Percentiles rank a stretch among this genome's conserved stretches.
phyloP scores from a whole-genome alignment of 176 grass and related monocot genomes.

The Elaeis guineensis region DNA sequence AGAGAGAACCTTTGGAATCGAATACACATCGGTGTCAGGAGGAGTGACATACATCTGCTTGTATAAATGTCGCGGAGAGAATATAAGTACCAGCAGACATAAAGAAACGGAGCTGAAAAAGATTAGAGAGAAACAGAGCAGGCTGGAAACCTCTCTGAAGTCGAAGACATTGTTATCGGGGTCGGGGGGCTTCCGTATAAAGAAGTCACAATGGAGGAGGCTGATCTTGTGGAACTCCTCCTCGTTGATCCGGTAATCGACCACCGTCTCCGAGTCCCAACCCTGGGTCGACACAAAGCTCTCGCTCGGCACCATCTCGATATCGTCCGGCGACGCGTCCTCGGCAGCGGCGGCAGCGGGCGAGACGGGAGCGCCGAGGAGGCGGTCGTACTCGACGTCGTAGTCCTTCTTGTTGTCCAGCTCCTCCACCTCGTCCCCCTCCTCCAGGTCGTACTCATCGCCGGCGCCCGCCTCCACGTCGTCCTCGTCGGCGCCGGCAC shows the following conservation, averaged over 20 bases:
- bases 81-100: not conserved
- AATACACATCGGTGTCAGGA: conserved; percentile 73
- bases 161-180: conserved; percentile 80
- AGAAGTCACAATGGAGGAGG: conserved; percentile 78
- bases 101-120: no score
- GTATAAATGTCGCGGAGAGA: conserved; percentile 18
- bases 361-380: conserved; percentile 30
- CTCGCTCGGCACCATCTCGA: conserved; percentile 52
- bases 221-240: conserved; percentile 90
- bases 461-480: conserved; percentile 32
- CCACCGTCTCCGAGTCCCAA: conserved; percentile 65
- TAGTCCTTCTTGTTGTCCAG: conserved; percentile 90
- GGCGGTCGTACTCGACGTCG: conserved; percentile 91
- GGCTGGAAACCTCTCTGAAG: conserved; percentile 59
- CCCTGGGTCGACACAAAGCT: conserved; percentile 76
- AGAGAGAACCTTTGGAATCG: conserved; percentile 75
- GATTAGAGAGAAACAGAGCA: no score
- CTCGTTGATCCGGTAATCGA: conserved; percentile 70
- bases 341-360: conserved; percentile 1
- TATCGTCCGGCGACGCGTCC: conserved; percentile 34
- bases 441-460: conserved; percentile 35
- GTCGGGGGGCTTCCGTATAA: conserved; percentile 67
- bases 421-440: conserved; percentile 58
- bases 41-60: conserved; percentile 89
- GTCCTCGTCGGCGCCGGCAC: conserved; percentile 46